Conservation (phyloP, 2,329 filamentous ascomycete species). For the Exophiala spinifera region DNA sequence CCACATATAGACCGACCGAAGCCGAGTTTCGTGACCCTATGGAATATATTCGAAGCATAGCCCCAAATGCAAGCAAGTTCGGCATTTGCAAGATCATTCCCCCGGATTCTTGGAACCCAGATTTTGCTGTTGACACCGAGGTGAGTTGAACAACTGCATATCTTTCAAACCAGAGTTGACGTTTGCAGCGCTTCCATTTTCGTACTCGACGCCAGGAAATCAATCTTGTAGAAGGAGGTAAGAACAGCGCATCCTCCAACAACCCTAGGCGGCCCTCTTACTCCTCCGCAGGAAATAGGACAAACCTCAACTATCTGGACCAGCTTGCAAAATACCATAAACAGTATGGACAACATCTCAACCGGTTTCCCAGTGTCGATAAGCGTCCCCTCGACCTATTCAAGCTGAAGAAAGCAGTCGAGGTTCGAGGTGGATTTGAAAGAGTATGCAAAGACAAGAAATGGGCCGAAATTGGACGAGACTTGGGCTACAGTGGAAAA, state of each 20-base stretch:
- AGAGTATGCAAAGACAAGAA: slow-evolving; percentile 97
- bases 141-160: slow-evolving; percentile 51
- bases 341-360: slow-evolving; percentile 89
- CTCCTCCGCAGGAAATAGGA: slow-evolving; percentile 68
- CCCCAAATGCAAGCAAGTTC: slow-evolving; percentile 78
- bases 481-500: slow-evolving; percentile 96
- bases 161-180: slow-evolving; percentile 1
- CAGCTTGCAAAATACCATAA: slow-evolving; percentile 95
- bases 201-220: slow-evolving; percentile 92
- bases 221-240: slow-evolving; percentile 97
- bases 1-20: slow-evolving; percentile 82
- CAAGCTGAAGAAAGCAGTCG: slow-evolving; percentile 93
- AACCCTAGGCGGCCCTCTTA: neutral
- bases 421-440: slow-evolving; percentile 90
- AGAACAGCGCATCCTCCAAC: slow-evolving; percentile 36
- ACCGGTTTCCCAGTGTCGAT: slow-evolving; percentile 92
- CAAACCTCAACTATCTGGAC: slow-evolving; percentile 93
- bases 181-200: slow-evolving; percentile 83
- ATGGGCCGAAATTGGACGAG: slow-evolving; percentile 97
- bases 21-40: slow-evolving; percentile 95
- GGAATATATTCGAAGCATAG: slow-evolving; percentile 89
- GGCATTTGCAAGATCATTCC: slow-evolving; percentile 96
- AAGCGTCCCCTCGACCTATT: slow-evolving; percentile 96
- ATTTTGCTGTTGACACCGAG: slow-evolving; percentile 96
- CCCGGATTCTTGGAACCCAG: slow-evolving; percentile 87